These are phyloP conservation scores for Microdochium bolleyi DNA, from an alignment of 2,329 filamentous ascomycete genomes.

Conservation along the genomic window DNA sequence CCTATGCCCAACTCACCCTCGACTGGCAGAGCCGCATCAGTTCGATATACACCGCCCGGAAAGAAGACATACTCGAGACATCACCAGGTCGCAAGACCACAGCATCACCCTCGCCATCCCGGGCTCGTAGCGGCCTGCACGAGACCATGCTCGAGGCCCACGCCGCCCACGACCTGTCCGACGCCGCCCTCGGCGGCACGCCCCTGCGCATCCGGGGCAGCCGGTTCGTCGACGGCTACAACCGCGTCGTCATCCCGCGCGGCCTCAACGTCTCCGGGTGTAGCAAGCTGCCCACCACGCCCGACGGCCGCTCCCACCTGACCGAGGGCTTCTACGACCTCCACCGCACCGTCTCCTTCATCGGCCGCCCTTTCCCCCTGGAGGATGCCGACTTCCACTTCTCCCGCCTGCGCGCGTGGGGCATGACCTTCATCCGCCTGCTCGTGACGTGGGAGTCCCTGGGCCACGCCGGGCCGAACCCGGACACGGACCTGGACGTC, in stretches of 20 bases:
- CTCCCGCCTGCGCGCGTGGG: slow-evolving; percentile 26
- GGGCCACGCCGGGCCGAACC: slow-evolving; percentile 22
- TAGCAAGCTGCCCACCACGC: slow-evolving; percentile 28
- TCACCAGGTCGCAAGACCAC: too few species aligned
- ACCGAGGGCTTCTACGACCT: slow-evolving; percentile 30
- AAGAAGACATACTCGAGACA: too few species aligned
- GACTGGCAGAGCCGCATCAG: too few species aligned
- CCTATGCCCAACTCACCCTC: too few species aligned
- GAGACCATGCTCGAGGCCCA: background rate
- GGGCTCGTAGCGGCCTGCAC: too few species aligned
- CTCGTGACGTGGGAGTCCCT: slow-evolving; percentile 35
- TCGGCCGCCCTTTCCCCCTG: slow-evolving; percentile 27
- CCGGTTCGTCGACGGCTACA: slow-evolving; percentile 24
- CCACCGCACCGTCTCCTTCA: slow-evolving; percentile 26
- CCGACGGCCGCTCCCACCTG: slow-evolving; percentile 27
- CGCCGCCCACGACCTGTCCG: slow-evolving; percentile 24
- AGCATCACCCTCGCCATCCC: too few species aligned
- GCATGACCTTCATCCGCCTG: slow-evolving; percentile 27
- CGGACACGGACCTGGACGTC: slow-evolving; percentile 22
- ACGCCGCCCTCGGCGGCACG: slow-evolving; percentile 21
- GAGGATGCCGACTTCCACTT: slow-evolving; percentile 30
- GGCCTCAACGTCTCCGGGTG: slow-evolving; percentile 32
- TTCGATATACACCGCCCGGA: too few species aligned
- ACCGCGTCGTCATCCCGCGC: slow-evolving; percentile 29
- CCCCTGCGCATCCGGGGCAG: slow-evolving; percentile 17